Evolutionary conservation across 805 yeast species (phyloP), one percentile per base, ranked within the genome.

Genomic region (Saturnispora diversa): DNA sequence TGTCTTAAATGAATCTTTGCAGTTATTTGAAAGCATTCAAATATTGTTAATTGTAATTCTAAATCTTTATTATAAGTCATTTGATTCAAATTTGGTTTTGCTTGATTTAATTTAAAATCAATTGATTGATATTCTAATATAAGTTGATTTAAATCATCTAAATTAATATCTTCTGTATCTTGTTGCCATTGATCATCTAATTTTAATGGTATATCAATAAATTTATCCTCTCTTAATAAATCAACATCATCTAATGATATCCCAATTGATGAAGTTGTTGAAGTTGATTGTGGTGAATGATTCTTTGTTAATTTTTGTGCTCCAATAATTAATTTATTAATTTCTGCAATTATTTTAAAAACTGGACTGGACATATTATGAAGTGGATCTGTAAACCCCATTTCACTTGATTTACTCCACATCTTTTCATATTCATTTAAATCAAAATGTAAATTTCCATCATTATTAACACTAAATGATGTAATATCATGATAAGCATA

Each of bases 401-500:
- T 53, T 32, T 66, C 67, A 33, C 53, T 53, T 11, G 61, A 55
- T 28, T 50, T 50, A 41, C 35, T 48, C 57, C 80, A 68, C 44
- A 78, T 66, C 17, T 64, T 58, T 30, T 76, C 74, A 57, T 83
- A 83, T 33, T 77, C 79, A 16, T 67, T 64, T 17, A 75, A 62
- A 1, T 80, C 70, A 55, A 84, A 82, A 49, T 80, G 78, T 1
- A 85, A 71, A 2, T 80, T 80, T 32, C 84, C 61, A 29, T 75
- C 74, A 2, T 73, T 67, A 1, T 73, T 67, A 1, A 75, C 69
- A 9, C 81, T 72, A 35, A 79, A 71, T 1, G 88, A 75, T 47
- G 81, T 65, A 24, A 84, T 70, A 54, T 84, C 94, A 56, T 84
- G 92, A 54, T 84, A 84, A 1, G 86, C 85, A 60, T 80, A 84